phyloP scores from a whole-genome alignment of 2,329 filamentous ascomycete species.

The Aspergillus calidoustus region DNA sequence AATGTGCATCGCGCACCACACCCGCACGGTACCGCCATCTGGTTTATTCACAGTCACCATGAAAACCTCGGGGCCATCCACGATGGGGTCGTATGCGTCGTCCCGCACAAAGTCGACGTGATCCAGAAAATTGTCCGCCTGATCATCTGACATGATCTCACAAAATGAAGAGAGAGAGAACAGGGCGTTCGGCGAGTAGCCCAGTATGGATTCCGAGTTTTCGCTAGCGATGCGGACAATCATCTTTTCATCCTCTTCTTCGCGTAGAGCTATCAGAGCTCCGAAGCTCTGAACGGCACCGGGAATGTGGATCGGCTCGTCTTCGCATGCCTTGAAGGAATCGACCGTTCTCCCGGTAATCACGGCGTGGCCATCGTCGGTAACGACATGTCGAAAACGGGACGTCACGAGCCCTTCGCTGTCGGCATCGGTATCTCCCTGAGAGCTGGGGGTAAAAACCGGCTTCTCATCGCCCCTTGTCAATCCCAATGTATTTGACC shows the following conservation, averaged over 20 bases:
- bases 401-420: conserved; percentile 63
- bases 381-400: conserved; percentile 78
- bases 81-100: conserved; percentile 73
- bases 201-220: conserved; percentile 75
- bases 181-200: conserved; percentile 75
- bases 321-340: conserved; percentile 78
- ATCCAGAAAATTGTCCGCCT: conserved; percentile 80
- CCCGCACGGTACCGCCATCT: conserved; percentile 62
- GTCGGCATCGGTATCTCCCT: conserved; percentile 35
- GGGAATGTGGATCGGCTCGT: conserved; percentile 87
- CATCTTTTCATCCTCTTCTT: conserved; percentile 68
- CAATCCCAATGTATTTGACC: not conserved
- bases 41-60: conserved; percentile 72
- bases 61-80: conserved; percentile 85
- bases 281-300: conserved; percentile 82
- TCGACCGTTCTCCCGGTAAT: conserved; percentile 78
- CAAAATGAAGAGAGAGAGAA: conserved; percentile 77
- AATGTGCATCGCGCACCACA: conserved; percentile 88
- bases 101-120: conserved; percentile 88
- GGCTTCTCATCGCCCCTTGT: not conserved
- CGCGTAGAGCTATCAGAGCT: conserved; percentile 70
- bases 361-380: conserved; percentile 77
- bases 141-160: conserved; percentile 83
- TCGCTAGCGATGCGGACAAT: conserved; percentile 77
- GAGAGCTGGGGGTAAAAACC: not conserved